Percentiles rank a stretch among this genome's conserved stretches.
These are phyloP conservation scores for Clavispora vitiphila DNA, from an alignment of 805 yeast species.

Conservation along the genomic window DNA sequence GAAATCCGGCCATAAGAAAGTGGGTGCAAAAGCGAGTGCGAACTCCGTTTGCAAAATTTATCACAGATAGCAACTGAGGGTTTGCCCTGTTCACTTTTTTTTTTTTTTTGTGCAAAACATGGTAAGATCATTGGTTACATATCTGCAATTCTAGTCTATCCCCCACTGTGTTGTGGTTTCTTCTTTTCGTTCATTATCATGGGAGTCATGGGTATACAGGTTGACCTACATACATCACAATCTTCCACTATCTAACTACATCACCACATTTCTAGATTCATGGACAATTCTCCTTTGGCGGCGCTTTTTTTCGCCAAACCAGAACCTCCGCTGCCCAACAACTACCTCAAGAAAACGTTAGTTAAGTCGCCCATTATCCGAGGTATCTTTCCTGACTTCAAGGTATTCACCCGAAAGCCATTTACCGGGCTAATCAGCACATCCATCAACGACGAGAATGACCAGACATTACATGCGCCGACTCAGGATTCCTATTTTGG, in stretches of 20 bases:
- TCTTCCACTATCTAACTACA: neutral
- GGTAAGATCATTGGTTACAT: too few species aligned
- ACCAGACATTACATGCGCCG: slow-evolving; percentile 27
- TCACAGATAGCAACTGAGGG: too few species aligned
- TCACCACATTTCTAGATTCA: neutral
- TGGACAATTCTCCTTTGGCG: neutral
- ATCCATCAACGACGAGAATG: slow-evolving; percentile 33
- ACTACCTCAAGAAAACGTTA: slow-evolving; percentile 32
- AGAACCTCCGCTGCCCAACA: slow-evolving; percentile 1
- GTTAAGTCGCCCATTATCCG: slow-evolving; percentile 36
- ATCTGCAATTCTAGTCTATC: too few species aligned
- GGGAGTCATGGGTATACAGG: slow-evolving; percentile 7
- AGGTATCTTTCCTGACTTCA: slow-evolving; percentile 29
- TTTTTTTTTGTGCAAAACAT: too few species aligned
- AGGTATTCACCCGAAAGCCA: slow-evolving; percentile 27
- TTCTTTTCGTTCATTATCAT: slow-evolving; percentile 5
- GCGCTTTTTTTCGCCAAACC: neutral
- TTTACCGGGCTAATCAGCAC: slow-evolving; percentile 29
- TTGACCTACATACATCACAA: slow-evolving; percentile 6
- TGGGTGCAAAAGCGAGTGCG: slow-evolving; percentile 22
- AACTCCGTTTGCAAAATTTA: slow-evolving; percentile 5
- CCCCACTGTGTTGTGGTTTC: too few species aligned
- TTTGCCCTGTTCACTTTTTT: too few species aligned
- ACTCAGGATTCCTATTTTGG: slow-evolving; percentile 36
- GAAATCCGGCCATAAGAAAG: slow-evolving; percentile 6